Base-by-base conservation (phyloP, 78 protist genomes). In the Mastigamoeba balamuthi region DNA sequence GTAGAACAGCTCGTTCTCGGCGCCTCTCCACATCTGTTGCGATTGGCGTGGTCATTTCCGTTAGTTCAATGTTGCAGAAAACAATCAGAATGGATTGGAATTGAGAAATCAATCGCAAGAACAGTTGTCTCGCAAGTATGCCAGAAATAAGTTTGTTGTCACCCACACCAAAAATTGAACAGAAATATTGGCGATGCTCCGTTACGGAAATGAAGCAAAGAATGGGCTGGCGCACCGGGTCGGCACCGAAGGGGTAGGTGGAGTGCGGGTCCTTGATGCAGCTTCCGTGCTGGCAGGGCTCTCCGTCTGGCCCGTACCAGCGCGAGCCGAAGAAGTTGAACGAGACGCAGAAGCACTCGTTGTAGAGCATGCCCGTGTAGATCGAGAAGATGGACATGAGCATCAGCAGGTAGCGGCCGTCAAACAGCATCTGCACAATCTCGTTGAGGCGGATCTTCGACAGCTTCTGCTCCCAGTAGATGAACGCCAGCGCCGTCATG, bases 381-480 rank as follows among this genome's bases (percentile, higher is more conserved):
- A 91, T 84, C 43, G 97, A 88, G 68, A 93, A 93, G 80, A 88
- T 0, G 28, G 93, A 95, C 98, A 97, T 96, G 70, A 96, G 71
- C 25, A 96, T 25, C 43, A 95, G 44, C 66, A 95, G 29, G 84
- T 94, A 97, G 33, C 99, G 90, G 0, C 97, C 99, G 40, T 43
- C 77, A 70, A 78, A 96, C 27, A 87, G 2, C 64, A 83, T 93
- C 42, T 33, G 71, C 25, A 88, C 28, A 41, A 95, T 78, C 76
- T 95, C 70, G 10, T 66, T n/a, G 29, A 29, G 70, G 10, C n/a
- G 36, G 52, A 30, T 80, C 88, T 37, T 86, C 64, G 53, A 58
- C 52, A 78, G 29, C 6, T 72, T 66, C 73, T 77, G 78, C 81
- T 88, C 96, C 30, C 73, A 52, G 66, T 23, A 0, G 76, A 74